Evolutionary conservation across 1,139 yeast species (phyloP).

Genomic region (Torulaspora globosa): DNA sequence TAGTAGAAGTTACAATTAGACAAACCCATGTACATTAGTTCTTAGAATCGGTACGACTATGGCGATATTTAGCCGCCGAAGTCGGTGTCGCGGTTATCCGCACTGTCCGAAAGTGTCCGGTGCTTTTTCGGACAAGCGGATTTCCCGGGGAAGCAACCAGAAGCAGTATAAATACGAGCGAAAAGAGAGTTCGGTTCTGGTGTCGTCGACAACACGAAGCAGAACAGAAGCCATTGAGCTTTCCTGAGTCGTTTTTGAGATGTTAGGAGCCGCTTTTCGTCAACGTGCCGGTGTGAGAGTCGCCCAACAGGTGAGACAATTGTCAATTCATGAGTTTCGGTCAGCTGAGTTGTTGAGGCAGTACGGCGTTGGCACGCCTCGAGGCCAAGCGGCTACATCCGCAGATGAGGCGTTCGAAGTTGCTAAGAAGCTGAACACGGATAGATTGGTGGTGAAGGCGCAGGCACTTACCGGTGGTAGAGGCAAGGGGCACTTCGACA

Average conservation of each 20-base stretch:
- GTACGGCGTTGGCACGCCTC: slow-evolving; percentile 89
- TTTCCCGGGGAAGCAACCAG: not conserved
- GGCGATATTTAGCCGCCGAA: not conserved
- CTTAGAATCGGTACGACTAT: not conserved
- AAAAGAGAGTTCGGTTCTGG: not conserved
- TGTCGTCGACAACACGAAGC: not conserved
- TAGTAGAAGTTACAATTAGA: slow-evolving; percentile 20
- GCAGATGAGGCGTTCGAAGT: slow-evolving; percentile 82
- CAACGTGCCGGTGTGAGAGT: slow-evolving; percentile 11
- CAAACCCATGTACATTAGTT: slow-evolving; percentile 6
- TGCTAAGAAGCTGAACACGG: slow-evolving; percentile 63
- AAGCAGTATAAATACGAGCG: not conserved
- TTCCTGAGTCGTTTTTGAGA: slow-evolving; percentile 2
- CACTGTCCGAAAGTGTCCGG: not conserved
- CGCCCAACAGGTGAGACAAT: slow-evolving; percentile 46
- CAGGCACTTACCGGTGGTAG: slow-evolving; percentile 99
- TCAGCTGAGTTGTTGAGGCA: slow-evolving; percentile 78
- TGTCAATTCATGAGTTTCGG: slow-evolving; percentile 93
- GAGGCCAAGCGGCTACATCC: slow-evolving; percentile 86
- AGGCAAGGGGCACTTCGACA: slow-evolving; percentile 97
- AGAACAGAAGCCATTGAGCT: slow-evolving; percentile 1
- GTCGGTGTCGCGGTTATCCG: no score
- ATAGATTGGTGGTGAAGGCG: slow-evolving; percentile 91
- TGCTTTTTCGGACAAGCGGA: not conserved
- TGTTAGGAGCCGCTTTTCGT: slow-evolving; percentile 18